Conservation (phyloP, 2,329 filamentous ascomycete genomes). For the Apiospora hydei region DNA sequence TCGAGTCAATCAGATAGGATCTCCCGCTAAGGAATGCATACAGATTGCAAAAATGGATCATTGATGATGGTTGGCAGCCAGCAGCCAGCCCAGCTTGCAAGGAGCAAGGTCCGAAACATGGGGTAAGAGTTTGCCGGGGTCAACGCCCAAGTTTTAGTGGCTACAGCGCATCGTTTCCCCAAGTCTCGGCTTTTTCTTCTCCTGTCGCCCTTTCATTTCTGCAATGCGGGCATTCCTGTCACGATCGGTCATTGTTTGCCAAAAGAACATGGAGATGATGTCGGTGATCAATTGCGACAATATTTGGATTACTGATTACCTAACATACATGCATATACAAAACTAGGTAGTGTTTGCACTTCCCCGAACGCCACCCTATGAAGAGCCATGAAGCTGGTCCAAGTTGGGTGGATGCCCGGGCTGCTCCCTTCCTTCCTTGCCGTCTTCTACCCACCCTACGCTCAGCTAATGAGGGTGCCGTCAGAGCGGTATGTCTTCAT, state of each 20-base stretch:
- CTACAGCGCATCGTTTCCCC: background rate
- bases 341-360: background rate
- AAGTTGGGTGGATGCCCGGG: background rate
- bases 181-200: background rate
- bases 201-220: background rate
- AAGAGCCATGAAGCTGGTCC: background rate
- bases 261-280: background rate
- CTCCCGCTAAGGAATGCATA: background rate
- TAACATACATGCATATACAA: background rate
- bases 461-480: background rate
- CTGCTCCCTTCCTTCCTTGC: background rate
- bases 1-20: background rate
- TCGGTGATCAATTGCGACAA: background rate
- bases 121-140: background rate
- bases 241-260: background rate
- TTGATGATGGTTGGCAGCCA: background rate
- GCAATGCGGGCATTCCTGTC: background rate
- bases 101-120: constrained; percentile 1
- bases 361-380: too few relatives aligned
- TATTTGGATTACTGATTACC: background rate
- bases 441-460: background rate
- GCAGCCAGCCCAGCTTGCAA: background rate
- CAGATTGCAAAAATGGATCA: background rate
- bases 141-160: constrained; percentile 2
- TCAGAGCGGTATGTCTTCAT: background rate